A percentile compares a stretch with the other conserved stretches of the same genome.
Evolutionary conservation across 176 grass and related monocot genomes (phyloP).

Genomic region (Oryza meridionalis): DNA sequence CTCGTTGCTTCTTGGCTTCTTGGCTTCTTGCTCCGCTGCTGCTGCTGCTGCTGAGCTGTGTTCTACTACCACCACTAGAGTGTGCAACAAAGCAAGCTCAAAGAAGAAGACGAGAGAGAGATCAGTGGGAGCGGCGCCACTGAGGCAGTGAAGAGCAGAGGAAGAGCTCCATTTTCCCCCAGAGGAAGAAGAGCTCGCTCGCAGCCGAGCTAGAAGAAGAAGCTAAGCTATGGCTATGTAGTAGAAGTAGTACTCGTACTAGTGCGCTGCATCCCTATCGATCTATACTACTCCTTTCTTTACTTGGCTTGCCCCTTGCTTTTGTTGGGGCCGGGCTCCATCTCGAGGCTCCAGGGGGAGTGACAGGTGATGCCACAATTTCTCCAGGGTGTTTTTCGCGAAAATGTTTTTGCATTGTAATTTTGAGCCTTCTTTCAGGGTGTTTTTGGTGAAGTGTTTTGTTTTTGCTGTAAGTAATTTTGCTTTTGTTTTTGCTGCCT

Average conservation of each 20-base stretch:
- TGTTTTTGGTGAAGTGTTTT: not conserved
- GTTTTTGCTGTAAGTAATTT: not conserved
- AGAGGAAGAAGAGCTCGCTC: not conserved
- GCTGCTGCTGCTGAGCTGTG: not conserved
- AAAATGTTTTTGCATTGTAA: not conserved
- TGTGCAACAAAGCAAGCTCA: not conserved
- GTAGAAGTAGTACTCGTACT: not conserved
- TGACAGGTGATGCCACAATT: not conserved
- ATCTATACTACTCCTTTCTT: conserved; percentile 1
- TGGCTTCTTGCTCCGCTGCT: not conserved
- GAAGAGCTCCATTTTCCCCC: conserved; percentile 42
- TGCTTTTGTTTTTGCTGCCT: conserved; percentile 12
- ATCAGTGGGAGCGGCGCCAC: conserved; percentile 14
- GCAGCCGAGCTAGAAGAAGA: conserved; percentile 17
- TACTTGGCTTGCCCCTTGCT: not conserved
- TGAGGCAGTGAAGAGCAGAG: not conserved
- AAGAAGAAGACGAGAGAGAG: too few species aligned
- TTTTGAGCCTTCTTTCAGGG: not conserved
- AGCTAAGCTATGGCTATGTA: not conserved
- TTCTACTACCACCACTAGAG: not conserved
- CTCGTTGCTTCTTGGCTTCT: too few species aligned
- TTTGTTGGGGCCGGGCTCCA: not conserved
- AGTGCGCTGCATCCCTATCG: conserved; percentile 51
- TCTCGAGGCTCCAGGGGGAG: not conserved
- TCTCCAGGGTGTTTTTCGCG: not conserved